A percentile compares a stretch with the other conserved stretches of the same genome.
phyloP scores from a whole-genome alignment of 164 flowering plant genomes.

The Tetrastigma voinierianum region DNA sequence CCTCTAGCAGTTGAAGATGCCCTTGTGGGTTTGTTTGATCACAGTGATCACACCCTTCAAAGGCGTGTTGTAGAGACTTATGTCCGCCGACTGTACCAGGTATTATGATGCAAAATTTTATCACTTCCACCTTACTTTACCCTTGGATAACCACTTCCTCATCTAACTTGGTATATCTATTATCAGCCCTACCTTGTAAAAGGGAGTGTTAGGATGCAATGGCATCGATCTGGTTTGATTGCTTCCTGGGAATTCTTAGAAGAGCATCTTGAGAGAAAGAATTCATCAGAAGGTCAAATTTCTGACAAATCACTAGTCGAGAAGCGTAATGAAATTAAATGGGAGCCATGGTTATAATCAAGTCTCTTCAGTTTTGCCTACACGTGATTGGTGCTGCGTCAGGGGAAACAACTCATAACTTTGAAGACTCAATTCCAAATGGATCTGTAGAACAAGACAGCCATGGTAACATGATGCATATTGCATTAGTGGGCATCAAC shows the following conservation, averaged over 20 bases:
- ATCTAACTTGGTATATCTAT: slow-evolving; percentile 22
- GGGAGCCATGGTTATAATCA: slow-evolving; percentile 97
- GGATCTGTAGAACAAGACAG: slow-evolving; percentile 38
- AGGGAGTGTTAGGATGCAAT: slow-evolving; percentile 97
- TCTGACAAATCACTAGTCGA: slow-evolving; percentile 36
- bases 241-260: slow-evolving; percentile 95
- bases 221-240: slow-evolving; percentile 96
- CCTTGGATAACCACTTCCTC: neutral
- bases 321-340: slow-evolving; percentile 65
- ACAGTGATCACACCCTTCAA: slow-evolving; percentile 97
- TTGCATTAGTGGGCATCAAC: slow-evolving; percentile 89
- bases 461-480: slow-evolving; percentile 90
- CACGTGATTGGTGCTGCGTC: slow-evolving; percentile 66
- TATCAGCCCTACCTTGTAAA: slow-evolving; percentile 91
- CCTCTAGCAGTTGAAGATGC: slow-evolving; percentile 99
- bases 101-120: slow-evolving; percentile 23
- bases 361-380: slow-evolving; percentile 88
- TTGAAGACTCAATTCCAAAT: slow-evolving; percentile 31
- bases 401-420: slow-evolving; percentile 64
- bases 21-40: slow-evolving; percentile 94
- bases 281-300: slow-evolving; percentile 40
- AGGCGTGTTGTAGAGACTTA: slow-evolving; percentile 98
- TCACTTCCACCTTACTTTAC: slow-evolving; percentile 3
- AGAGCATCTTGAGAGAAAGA: slow-evolving; percentile 67
- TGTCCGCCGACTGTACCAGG: slow-evolving; percentile 95